Base-by-base conservation (phyloP, 306 rosid genomes). In the Casuarina glauca region DNA sequence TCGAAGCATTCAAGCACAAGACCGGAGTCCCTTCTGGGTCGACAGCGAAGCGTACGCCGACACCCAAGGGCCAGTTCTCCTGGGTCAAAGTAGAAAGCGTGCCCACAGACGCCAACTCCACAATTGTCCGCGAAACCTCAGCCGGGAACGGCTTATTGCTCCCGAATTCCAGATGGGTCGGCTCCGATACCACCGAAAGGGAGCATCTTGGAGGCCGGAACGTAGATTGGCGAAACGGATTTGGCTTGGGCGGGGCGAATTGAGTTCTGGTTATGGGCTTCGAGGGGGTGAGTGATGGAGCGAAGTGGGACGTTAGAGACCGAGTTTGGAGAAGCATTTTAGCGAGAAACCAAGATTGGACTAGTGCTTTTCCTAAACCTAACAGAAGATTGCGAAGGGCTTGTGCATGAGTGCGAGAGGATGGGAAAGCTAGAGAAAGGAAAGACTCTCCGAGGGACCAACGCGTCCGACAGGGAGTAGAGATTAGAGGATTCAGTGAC, bases 111-210 rank as follows among this genome's bases (percentile, higher is more conserved):
- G 90, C 89, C 61, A 94, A 76, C 81, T 92, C 98, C 95, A 94
- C 79, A 17, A 94, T 87, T 13, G 97, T 94, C 81, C 97, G 83
- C 7, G 97, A 94, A 66, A 89, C 87, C 85, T 94, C 97, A n/a
- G 97, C 91, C 0, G 97, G 95, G 20, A 80, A 83, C 2, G 97
- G 97, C 87, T 86, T 90, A 63, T 39, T 79, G 82, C 48, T 74
- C 82, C 74, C 79, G 71, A 80, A 8, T 82, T 85, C 89, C 81
- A 81, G 73, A 32, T 82, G 91, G 79, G 90, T 71, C 66, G 78
- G 82, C 62, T 82, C 87, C 2, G 91, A 83, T 43, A 87, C 70
- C 3, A 83, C 16, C 17, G 91, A 84, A 79, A 89, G 85, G 3
- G 92, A 85, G 82, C 95, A 94, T 84, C 76, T 92, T 60, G 75